Base-by-base conservation (phyloP, 176 grass and related monocot species). In the Tuctoria greenei region DNA sequence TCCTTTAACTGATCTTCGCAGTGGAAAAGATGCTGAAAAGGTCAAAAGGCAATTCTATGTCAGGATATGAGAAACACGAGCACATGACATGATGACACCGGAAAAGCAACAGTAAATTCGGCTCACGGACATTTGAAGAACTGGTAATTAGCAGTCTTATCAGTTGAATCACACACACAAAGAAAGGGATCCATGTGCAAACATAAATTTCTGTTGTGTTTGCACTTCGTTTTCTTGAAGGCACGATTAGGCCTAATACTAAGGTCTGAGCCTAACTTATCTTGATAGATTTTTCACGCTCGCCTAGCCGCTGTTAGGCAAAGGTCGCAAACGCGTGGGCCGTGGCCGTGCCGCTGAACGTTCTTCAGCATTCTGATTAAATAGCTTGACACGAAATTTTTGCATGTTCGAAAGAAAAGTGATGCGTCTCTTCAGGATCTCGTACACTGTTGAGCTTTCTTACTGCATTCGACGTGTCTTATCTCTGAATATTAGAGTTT, bases 31-130 rank as follows among this genome's bases (percentile, higher is more conserved):
- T 31, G 12, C 36, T 44, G 67, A 13, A 56, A 17, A 65, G 58
- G 46, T 64, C 45, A 84, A 88, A 68, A 55, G 61, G 34, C 37
- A 55, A 55, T 17, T 42, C 36, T 16, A 55, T 61, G 68, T 62
- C 52, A 68, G 61, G 56, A 43, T 61, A 61, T 54, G 20, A 14
- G 80, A n/a, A 69, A 39, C 64, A 75, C 55, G 70, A 11, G 25
- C 80, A 69, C 75, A 88, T 75, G 86, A 55, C 44, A 88, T 75
- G 86, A 55, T 45, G 34, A 41, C 35, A 28, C 67, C 61, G 65
- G 31, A 74, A 88, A 83, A 88, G 81, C 41, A 36, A 20, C 55
- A 69, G 28, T 37, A 40, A 10, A 44, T 88, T 83, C 55, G 7
- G 75, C 60, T 83, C 24, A 7, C 43, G 59, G 62, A 55, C 75